Conservation (phyloP, 306 rosid genomes). For the Mucuna pruriens region DNA sequence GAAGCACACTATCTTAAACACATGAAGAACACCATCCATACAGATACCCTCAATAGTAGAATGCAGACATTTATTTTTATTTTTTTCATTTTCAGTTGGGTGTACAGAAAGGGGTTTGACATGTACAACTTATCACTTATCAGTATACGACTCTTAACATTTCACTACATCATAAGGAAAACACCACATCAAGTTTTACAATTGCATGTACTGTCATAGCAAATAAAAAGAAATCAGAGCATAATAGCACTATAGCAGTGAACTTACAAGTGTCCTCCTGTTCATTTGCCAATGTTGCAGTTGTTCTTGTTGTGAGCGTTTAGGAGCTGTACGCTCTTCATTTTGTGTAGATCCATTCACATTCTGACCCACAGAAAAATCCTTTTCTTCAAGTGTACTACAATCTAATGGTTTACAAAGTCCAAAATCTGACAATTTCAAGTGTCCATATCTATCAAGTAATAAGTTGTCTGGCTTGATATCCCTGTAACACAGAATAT, state of each 20-base stretch:
- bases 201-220: constrained; percentile 7
- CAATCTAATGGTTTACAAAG: constrained; percentile 97
- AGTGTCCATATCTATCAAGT: constrained; percentile 92
- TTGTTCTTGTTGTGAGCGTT: constrained; percentile 94
- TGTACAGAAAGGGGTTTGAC: background rate
- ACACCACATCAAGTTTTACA: constrained; percentile 19
- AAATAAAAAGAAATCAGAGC: constrained; percentile 23
- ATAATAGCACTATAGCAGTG: constrained; percentile 23
- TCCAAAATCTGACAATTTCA: constrained; percentile 97
- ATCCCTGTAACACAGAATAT: constrained; percentile 70
- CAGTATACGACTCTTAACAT: constrained; percentile 6
- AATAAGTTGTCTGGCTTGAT: constrained; percentile 97
- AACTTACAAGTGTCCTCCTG: constrained; percentile 92
- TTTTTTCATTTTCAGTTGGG: constrained; percentile 2
- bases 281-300: constrained; percentile 96
- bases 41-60: constrained; percentile 24
- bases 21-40: background rate
- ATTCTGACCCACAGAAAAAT: constrained; percentile 66
- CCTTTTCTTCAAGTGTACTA: constrained; percentile 79
- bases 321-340: constrained; percentile 69
- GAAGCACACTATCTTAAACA: background rate
- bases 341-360: constrained; percentile 64
- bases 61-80: constrained; percentile 12
- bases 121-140: background rate
- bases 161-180: constrained; percentile 18